These are phyloP conservation scores for Talaromyces funiculosus DNA, from an alignment of 2,329 filamentous ascomycete species.

Conservation along the genomic window DNA sequence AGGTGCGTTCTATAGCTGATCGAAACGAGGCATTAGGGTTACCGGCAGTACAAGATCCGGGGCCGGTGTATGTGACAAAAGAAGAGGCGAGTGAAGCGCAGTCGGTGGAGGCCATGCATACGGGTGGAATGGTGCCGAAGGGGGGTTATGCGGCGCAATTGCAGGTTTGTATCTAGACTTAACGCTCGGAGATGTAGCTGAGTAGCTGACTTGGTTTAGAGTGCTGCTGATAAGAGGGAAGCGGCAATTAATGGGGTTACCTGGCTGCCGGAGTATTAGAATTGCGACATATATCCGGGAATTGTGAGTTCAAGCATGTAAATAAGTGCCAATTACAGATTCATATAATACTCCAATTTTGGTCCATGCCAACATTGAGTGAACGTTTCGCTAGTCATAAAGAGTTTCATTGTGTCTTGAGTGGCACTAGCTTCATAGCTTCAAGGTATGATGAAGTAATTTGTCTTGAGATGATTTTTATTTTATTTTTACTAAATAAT, in stretches of 20 bases:
- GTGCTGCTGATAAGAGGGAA: slow-evolving; percentile 31
- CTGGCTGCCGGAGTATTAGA: slow-evolving; percentile 8
- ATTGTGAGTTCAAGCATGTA: background rate
- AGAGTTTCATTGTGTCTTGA: background rate
- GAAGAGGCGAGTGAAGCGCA: slow-evolving; percentile 30
- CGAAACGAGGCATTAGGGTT: slow-evolving; percentile 27
- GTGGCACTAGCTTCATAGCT: background rate
- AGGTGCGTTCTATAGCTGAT: slow-evolving; percentile 30
- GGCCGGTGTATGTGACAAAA: slow-evolving; percentile 27
- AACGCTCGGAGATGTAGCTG: background rate
- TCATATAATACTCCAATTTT: background rate
- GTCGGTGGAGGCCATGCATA: slow-evolving; percentile 21
- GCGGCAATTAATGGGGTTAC: slow-evolving; percentile 19
- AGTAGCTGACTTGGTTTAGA: slow-evolving; percentile 19
- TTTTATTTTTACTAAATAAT: too few relatives aligned
- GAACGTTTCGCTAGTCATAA: background rate
- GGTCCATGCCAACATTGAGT: background rate
- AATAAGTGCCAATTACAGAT: background rate
- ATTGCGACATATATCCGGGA: background rate
- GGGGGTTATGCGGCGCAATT: slow-evolving; percentile 30
- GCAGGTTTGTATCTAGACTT: slow-evolving; percentile 23
- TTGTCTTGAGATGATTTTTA: background rate
- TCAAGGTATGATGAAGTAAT: background rate
- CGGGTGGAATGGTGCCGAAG: slow-evolving; percentile 27
- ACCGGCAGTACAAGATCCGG: slow-evolving; percentile 19